Evolutionary conservation across 768 basidiomycete species (phyloP).

Genomic region (Hydnomerulius pinastri): DNA sequence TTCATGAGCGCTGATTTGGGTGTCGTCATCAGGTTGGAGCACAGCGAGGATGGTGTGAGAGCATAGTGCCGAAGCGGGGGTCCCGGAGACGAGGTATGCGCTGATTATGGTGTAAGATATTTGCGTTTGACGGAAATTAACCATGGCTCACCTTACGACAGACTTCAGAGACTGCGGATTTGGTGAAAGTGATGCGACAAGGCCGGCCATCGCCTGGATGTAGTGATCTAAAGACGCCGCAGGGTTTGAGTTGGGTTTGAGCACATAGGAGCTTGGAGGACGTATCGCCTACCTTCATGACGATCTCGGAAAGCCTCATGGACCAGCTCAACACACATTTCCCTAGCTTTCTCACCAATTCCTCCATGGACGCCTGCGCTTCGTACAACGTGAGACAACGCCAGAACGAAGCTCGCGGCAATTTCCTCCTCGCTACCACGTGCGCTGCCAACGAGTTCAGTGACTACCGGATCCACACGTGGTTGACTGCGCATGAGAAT

Average conservation of each 20-base stretch:
- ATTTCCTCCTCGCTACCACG: slow-evolving; percentile 68
- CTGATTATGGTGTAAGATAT: slow-evolving; percentile 35
- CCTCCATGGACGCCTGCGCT: slow-evolving; percentile 63
- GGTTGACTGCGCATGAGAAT: slow-evolving; percentile 89
- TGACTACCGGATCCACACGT: slow-evolving; percentile 91
- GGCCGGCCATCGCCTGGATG: slow-evolving; percentile 58
- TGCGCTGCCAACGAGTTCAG: slow-evolving; percentile 73
- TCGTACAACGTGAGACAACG: slow-evolving; percentile 72
- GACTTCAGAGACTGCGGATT: slow-evolving; percentile 64
- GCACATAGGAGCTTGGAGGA: slow-evolving; percentile 9
- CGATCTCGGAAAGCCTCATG: slow-evolving; percentile 75
- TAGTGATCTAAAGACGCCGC: slow-evolving; percentile 57
- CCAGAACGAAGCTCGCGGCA: slow-evolving; percentile 71
- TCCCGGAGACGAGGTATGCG: slow-evolving; percentile 63
- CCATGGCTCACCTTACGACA: slow-evolving; percentile 64
- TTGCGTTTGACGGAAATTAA: background rate
- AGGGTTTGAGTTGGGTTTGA: background rate
- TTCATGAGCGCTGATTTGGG: slow-evolving; percentile 15
- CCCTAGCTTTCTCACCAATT: slow-evolving; percentile 74
- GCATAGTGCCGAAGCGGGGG: slow-evolving; percentile 62
- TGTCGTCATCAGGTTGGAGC: slow-evolving; percentile 49
- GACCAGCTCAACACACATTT: slow-evolving; percentile 73
- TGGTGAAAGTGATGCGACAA: slow-evolving; percentile 64
- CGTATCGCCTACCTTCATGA: slow-evolving; percentile 55
- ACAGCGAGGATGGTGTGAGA: slow-evolving; percentile 63